Conservation (phyloP, 2,329 filamentous ascomycete genomes). For the Pyrenochaeta sp. region DNA sequence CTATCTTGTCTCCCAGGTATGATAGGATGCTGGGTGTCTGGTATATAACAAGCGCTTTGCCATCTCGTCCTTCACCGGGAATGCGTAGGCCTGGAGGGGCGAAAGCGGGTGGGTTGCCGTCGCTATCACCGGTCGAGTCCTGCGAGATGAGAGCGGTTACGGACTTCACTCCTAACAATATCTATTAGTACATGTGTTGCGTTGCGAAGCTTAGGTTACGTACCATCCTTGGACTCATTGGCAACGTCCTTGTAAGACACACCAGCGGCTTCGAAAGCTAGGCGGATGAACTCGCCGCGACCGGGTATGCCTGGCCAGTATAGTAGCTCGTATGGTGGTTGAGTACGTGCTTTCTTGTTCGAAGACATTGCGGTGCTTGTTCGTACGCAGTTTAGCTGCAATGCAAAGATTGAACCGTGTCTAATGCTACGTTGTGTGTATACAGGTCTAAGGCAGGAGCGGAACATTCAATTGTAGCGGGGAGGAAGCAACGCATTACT, state of each 20-base stretch:
- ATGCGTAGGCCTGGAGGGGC: constrained; percentile 72
- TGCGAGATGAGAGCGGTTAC: constrained; percentile 60
- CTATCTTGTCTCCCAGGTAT: constrained; percentile 71
- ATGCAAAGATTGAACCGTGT: not conserved
- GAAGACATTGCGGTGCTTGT: constrained; percentile 27
- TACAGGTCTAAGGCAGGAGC: not conserved
- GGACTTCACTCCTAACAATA: constrained; percentile 50
- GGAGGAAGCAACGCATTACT: not conserved
- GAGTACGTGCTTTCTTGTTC: constrained; percentile 39
- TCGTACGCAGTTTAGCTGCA: not conserved
- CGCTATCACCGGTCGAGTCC: constrained; percentile 58
- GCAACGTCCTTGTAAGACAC: constrained; percentile 71
- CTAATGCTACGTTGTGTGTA: constrained; percentile 1
- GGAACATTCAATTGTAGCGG: constrained; percentile 11
- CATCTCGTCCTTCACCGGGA: constrained; percentile 59
- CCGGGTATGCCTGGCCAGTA: constrained; percentile 79
- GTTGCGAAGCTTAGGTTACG: not conserved
- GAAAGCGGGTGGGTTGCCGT: constrained; percentile 69
- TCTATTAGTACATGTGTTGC: not conserved
- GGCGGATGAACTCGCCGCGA: constrained; percentile 76
- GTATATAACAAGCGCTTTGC: constrained; percentile 65
- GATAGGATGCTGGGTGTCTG: constrained; percentile 78
- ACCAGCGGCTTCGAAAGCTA: constrained; percentile 74
- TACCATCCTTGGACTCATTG: constrained; percentile 58
- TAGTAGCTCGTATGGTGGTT: constrained; percentile 67